Evolutionary conservation across 2,329 filamentous ascomycete species (phyloP), one percentile per base, ranked within the genome.

Genomic region (Colletotrichum sp.): DNA sequence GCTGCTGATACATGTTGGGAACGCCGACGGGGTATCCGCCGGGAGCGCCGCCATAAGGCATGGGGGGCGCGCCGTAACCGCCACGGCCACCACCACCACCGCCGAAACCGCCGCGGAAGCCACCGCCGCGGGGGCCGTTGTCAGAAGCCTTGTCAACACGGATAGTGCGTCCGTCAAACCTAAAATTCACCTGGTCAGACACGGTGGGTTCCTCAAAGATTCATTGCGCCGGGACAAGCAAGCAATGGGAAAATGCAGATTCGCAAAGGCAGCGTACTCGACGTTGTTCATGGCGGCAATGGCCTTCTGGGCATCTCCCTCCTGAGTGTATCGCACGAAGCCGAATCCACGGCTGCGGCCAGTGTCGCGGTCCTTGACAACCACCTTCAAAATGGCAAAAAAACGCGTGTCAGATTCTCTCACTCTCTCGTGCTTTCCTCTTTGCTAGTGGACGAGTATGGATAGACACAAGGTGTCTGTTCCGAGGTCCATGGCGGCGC

Each of bases 321-420:
- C 94, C 77, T 92, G 91, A 66, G 91, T 86, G 86, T 96, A 99
- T 79, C 96, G 94, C 76, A 99, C 96, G 84, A 98, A 98, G 62
- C 97, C 97, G 84, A 98, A 99, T 75, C 97, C 97, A 84, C 97
- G 95, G 89, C 96, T 98, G 84, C 96, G 95, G 80, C 95, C 94
- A 81, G 96, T 98, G 83, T 98, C 96, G 81, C 96, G 95, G 85
- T 99, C 96, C 88, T 98, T 98, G 80, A 98, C 96, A 78, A 99
- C 96, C 76, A 98, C 94, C 96, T 98, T 81, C 27, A 74, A 66
- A 65, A 55, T 27, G 62, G 69, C 12, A 59, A 36, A 58, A 61
- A 63, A 72, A 64, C 70, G 61, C 70, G 74, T 43, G 74, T 78
- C 70, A 80, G 76, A 78, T 71, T 64, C 68, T 69, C 67, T 27